Percentiles rank a stretch among this genome's conserved stretches.
Evolutionary conservation across 1,284 basidiomycete genomes (phyloP).

Genomic region (Pseudozyma thailandica): DNA sequence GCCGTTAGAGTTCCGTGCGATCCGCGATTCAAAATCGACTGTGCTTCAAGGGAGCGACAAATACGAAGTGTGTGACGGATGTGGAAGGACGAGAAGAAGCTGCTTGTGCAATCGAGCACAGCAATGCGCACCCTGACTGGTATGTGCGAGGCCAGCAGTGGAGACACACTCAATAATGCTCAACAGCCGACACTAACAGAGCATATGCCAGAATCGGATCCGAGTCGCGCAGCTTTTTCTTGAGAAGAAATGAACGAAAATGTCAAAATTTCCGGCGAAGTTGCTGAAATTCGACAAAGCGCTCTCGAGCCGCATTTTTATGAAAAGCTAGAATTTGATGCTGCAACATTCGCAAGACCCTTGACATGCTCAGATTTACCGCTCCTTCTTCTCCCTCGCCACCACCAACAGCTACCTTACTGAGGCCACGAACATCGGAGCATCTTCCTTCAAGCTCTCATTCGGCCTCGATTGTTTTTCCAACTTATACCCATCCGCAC

Average conservation of each 20-base stretch:
- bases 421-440: slow-evolving; percentile 13
- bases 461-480: not conserved
- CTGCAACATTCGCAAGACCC: slow-evolving; percentile 11
- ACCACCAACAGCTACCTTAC: slow-evolving; percentile 21
- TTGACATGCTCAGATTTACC: not conserved
- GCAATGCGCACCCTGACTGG: not conserved
- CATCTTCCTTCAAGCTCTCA: slow-evolving; percentile 2
- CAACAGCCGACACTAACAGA: not conserved
- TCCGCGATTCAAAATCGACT: not conserved
- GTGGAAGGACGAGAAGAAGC: not conserved
- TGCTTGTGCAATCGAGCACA: not conserved
- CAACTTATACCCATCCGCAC: not conserved
- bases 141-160: slow-evolving; percentile 5
- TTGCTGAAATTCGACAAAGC: not conserved
- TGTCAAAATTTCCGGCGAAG: slow-evolving; percentile 9
- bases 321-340: slow-evolving; percentile 6
- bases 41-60: not conserved
- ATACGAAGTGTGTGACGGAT: not conserved
- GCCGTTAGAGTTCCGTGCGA: not conserved
- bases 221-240: not conserved
- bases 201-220: slow-evolving; percentile 8
- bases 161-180: not conserved
- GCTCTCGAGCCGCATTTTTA: not conserved
- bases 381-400: slow-evolving; percentile 1
- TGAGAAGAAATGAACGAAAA: no score